Evolutionary conservation across 2,329 filamentous ascomycete genomes (phyloP), one percentile per base, ranked within the genome.

Genomic region (Orbilia ellipsospora): DNA sequence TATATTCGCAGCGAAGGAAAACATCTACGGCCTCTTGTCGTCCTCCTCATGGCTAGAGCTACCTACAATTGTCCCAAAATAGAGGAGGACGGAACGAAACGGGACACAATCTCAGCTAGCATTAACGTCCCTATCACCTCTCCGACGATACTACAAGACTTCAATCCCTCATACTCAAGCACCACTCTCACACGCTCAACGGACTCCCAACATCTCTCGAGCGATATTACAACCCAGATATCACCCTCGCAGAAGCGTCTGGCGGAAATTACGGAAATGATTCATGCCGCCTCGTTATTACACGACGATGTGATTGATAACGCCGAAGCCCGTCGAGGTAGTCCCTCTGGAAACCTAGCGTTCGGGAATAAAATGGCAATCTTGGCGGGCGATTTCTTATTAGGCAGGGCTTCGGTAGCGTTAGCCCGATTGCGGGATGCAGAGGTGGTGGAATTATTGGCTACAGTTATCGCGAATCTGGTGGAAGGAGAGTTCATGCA

Each of bases 401-500:
- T 99, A 1, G 94, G 94, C 2, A 88, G 95, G 61, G 95, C 95
- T 0, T 99, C 95, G 0, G 94, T 98, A 5, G 94, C 94, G 4
- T 87, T 99, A 50, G 95, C 95, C 13, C 89, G 95, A 50, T 85
- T 99, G 73, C 89, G 94, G 36, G 93, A 99, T 81, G 91, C 94
- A 51, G 95, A 99, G 83, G 95, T 99, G 1, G 93, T 93, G 7
- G 95, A 99, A 84, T 87, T 99, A 6, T 85, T 99, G 31, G 93
- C 95, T 2, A 98, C 94, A 0, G 95, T 98, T 50, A 98, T 99
- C 79, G 94, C 95, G 52, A 99, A 99, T 82, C 86, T 99, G 26
- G 94, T 99, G 18, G 95, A 99, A 84, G 95, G 95, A 81, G 95
- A 99, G 83, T 98, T 99, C 85, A 99, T 99, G 95, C 95, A 99